Conservation (phyloP, 2,329 filamentous ascomycete species). For the Stagonosporopsis vannaccii region DNA sequence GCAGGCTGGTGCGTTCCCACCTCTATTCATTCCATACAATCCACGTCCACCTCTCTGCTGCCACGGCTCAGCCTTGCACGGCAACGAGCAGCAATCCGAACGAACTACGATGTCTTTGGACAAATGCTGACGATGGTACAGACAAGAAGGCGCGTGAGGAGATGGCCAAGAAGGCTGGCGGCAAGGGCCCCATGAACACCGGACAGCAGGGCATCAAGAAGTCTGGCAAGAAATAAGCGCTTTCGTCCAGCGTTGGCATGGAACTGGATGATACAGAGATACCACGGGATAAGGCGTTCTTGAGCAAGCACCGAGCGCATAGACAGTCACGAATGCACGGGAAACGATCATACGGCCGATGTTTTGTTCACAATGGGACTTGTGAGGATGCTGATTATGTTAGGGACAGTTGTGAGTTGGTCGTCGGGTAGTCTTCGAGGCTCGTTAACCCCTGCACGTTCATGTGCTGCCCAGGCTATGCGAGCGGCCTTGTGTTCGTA, state of each 20-base stretch:
- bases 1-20: conserved; percentile 71
- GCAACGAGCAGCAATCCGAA: neutral
- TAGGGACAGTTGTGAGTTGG: neutral
- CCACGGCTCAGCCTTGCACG: conserved; percentile 5
- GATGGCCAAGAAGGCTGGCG: conserved; percentile 78
- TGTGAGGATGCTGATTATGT: neutral
- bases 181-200: conserved; percentile 87
- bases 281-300: conserved; percentile 34
- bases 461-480: conserved; percentile 9
- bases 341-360: conserved; percentile 8
- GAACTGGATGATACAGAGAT: conserved; percentile 24
- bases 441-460: no score
- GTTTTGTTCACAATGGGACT: neutral
- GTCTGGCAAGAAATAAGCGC: conserved; percentile 84
- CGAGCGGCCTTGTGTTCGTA: neutral
- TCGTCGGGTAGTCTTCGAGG: no score
- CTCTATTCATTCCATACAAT: neutral
- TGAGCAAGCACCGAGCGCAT: conserved; percentile 17
- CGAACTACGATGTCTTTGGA: neutral
- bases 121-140: conserved; percentile 27
- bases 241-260: neutral
- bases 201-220: conserved; percentile 95
- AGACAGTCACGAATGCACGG: conserved; percentile 30
- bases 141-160: conserved; percentile 69
- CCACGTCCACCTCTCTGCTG: neutral